Percentiles rank a stretch among this genome's conserved stretches.
Evolutionary conservation across 129 eudicot species (phyloP).

Genomic region (Flaveria trinervia): DNA sequence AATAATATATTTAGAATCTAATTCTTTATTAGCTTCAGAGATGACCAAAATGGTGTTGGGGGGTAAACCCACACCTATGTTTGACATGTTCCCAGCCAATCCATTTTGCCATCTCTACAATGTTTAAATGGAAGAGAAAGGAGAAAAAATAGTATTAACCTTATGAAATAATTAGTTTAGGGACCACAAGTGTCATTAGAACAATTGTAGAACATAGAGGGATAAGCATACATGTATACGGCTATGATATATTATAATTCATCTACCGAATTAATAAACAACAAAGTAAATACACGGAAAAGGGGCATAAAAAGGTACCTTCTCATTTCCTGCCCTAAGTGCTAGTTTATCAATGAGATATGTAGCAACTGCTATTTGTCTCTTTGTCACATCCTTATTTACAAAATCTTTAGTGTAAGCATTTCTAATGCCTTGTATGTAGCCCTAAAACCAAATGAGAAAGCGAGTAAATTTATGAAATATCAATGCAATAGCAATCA

Average conservation of each 20-base stretch:
- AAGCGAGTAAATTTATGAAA: neutral
- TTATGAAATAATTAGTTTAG: neutral
- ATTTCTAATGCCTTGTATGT: constrained; percentile 67
- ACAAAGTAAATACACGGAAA: neutral
- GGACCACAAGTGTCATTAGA: constrained; percentile 11
- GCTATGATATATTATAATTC: neutral
- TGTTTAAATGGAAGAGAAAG: neutral
- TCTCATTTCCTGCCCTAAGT: constrained; percentile 96
- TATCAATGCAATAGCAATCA: neutral
- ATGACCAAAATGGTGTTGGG: neutral
- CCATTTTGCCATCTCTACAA: constrained; percentile 1
- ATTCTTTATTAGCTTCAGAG: neutral
- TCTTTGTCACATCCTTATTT: constrained; percentile 61
- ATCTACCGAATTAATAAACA: neutral
- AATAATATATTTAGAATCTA: neutral
- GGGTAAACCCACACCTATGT: neutral
- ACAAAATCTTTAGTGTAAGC: constrained; percentile 77
- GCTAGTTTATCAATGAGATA: constrained; percentile 91
- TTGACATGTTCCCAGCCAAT: neutral
- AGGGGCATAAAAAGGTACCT: constrained; percentile 44
- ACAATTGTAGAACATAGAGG: neutral
- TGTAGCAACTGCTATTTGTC: constrained; percentile 90
- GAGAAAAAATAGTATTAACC: neutral
- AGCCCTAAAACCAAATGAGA: constrained; percentile 46
- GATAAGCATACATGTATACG: neutral